Evolutionary conservation across 225 moss, liverwort and hornwort genomes (phyloP), one percentile per base, ranked within the genome.

Genomic region (Rhytidiadelphus loreus): DNA sequence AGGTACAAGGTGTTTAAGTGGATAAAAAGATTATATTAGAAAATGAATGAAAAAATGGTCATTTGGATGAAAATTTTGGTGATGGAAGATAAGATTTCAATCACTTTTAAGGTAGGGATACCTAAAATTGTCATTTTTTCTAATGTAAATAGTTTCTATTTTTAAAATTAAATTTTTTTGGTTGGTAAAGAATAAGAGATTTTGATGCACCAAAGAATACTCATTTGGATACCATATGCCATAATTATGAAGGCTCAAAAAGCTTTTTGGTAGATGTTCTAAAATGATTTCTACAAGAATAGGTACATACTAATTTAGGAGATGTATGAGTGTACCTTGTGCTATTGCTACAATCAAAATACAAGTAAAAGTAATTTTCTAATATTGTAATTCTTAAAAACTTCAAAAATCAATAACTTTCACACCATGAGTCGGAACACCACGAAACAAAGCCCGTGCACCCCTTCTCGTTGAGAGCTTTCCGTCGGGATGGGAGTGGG

Each of bases 131-230:
- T 25, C 10, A 10, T 10, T n/a, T 37, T 55, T n/a, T 77, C 16
- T 56, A 6, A n/a, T n/a, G 24, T 6, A 0, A 37, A 55, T 24
- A 76, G 1, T 35, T 35, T 14, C 1, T 35, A 33, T 22, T 32
- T n/a, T 33, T 13, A 76, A 33, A 3, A 4, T 16, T 22, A 5
- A 13, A 5, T 5, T 13, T 33, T 12, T 50, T 22, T 2, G 22
- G 3, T 53, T 53, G 5, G 1, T 13, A 35, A 37, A 37, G 0
- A 6, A 15, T 37, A 24, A 9, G 6, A 55, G 23, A 25, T 16
- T 55, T n/a, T 0, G 0, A 56, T 56, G 56, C 11, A 11, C 9
- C 1, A 25, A 78, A 26, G 11, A 11, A 11, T 0, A 17, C 6
- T 56, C 26, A n/a, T 57, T 57, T 57, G 18, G 3, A 57, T 57